A percentile compares a stretch with the other conserved stretches of the same genome.
These are phyloP conservation scores for Euphorbia schlechtendalii DNA, from an alignment of 441 rosid species.

Conservation along the genomic window DNA sequence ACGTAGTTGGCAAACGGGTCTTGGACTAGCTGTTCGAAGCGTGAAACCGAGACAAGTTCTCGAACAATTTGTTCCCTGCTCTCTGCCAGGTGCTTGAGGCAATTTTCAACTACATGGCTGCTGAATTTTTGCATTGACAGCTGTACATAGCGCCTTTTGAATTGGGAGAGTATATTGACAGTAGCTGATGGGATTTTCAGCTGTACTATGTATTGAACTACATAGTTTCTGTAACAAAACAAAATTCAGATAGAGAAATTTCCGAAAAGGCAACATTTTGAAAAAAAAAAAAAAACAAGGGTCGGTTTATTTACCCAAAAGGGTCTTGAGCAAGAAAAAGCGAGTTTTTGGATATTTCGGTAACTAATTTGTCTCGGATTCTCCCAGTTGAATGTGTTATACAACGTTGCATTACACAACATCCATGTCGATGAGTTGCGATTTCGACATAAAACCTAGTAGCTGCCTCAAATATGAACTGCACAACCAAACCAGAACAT, in stretches of 20 bases:
- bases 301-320: conserved; percentile 76
- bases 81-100: conserved; percentile 52
- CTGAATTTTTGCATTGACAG: conserved; percentile 77
- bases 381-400: conserved; percentile 45
- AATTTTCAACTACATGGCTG: conserved; percentile 79
- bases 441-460: conserved; percentile 56
- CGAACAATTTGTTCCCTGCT: conserved; percentile 54
- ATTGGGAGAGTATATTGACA: conserved; percentile 45
- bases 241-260: conserved; percentile 16
- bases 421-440: conserved; percentile 78
- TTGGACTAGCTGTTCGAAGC: conserved; percentile 70
- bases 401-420: conserved; percentile 75
- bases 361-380: conserved; percentile 41
- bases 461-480: conserved; percentile 71
- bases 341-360: conserved; percentile 47
- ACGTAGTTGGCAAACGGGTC: conserved; percentile 88
- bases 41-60: conserved; percentile 57
- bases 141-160: conserved; percentile 55
- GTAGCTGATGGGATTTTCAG: conserved; percentile 41
- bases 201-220: conserved; percentile 69
- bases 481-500: conserved; percentile 19
- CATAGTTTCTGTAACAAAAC: conserved; percentile 56
- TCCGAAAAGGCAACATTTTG: no score
- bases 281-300: no score
- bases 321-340: conserved; percentile 76